phyloP scores from a whole-genome alignment of 2,329 filamentous ascomycete genomes.

The Nothophaeocryptopus gaeumannii region DNA sequence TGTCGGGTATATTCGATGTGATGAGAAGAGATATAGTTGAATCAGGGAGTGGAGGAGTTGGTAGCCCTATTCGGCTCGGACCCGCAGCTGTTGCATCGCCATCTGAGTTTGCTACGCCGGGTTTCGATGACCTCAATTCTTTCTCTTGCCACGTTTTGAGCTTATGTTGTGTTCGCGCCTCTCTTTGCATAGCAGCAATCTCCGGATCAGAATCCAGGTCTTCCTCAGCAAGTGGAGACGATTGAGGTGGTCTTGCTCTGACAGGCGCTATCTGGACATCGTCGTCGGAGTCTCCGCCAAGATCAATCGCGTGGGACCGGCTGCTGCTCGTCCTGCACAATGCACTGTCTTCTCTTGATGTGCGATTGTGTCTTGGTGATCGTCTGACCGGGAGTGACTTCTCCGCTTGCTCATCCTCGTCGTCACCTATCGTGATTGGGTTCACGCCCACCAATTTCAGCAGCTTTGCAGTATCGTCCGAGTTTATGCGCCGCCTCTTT shows the following conservation, averaged over 20 bases:
- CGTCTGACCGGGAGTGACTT: slow-evolving; percentile 11
- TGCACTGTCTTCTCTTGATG: background rate
- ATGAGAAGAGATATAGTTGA: slow-evolving; percentile 64
- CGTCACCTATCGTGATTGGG: slow-evolving; percentile 11
- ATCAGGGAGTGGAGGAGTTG: slow-evolving; percentile 39
- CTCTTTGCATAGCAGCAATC: slow-evolving; percentile 41
- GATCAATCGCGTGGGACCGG: slow-evolving; percentile 1
- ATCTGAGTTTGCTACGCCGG: slow-evolving; percentile 7
- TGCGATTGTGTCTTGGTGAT: slow-evolving; percentile 17
- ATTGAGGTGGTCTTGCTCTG: background rate
- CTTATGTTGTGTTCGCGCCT: slow-evolving; percentile 38
- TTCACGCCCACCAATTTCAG: slow-evolving; percentile 20
- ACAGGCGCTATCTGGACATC: slow-evolving; percentile 13
- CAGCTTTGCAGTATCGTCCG: slow-evolving; percentile 26
- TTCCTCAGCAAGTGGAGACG: slow-evolving; percentile 21
- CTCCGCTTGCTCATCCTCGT: slow-evolving; percentile 13
- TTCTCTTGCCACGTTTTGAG: slow-evolving; percentile 11
- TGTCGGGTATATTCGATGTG: slow-evolving; percentile 61
- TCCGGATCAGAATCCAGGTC: slow-evolving; percentile 42
- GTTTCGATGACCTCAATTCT: slow-evolving; percentile 10
- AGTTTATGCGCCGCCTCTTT: slow-evolving; percentile 32
- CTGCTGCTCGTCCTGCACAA: too few species aligned
- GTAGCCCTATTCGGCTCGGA: background rate
- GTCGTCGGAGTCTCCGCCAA: slow-evolving; percentile 21
- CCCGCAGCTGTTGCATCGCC: slow-evolving; percentile 2